Conservation (phyloP, 1,284 basidiomycete genomes). For the Cryptococcus sp. region DNA sequence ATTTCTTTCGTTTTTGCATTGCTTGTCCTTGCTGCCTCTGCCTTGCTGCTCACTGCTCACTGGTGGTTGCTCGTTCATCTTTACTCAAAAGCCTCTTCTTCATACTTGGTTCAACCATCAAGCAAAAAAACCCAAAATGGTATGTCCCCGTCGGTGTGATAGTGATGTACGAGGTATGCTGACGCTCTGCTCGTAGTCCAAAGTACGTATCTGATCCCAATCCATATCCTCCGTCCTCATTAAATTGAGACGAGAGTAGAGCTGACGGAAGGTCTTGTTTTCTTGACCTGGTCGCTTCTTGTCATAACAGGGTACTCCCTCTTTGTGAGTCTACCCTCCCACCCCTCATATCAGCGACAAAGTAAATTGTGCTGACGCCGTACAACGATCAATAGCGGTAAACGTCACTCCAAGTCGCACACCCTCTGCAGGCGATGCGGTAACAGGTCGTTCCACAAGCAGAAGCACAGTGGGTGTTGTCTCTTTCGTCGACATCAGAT, state of each 20-base stretch:
- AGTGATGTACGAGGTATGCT: conserved; percentile 7
- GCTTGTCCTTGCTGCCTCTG: neutral
- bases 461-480: conserved; percentile 81
- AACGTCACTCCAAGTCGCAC: conserved; percentile 98
- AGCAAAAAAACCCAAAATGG: conserved; percentile 39
- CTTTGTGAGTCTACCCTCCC: conserved; percentile 61
- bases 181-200: conserved; percentile 23
- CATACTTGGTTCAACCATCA: conserved; percentile 27
- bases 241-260: conserved; percentile 13
- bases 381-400: conserved; percentile 61
- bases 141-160: conserved; percentile 21
- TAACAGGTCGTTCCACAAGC: conserved; percentile 89
- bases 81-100: neutral
- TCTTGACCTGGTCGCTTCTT: conserved; percentile 65
- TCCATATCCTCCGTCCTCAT: too few species aligned
- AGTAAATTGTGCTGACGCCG: conserved; percentile 6
- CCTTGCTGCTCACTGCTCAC: neutral
- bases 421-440: conserved; percentile 95
- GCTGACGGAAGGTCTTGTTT: conserved; percentile 52
- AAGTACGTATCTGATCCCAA: conserved; percentile 29
- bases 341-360: neutral
- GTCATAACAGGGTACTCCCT: conserved; percentile 73
- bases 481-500: neutral
- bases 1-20: neutral
- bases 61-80: conserved; percentile 3